Conservation (phyloP, 768 basidiomycete genomes). For the Mycena floridula region DNA sequence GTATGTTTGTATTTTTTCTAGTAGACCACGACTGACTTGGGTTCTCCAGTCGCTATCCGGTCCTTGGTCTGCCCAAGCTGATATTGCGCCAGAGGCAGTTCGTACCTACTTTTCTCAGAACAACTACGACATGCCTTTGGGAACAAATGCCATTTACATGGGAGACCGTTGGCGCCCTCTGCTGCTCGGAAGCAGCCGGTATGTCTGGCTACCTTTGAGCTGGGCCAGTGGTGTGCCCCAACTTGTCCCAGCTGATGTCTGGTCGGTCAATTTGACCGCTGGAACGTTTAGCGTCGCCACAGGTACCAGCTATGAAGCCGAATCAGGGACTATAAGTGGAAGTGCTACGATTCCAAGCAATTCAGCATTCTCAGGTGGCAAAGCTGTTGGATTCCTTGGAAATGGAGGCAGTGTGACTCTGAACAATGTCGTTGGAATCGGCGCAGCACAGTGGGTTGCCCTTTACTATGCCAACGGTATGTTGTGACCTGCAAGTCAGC, state of each 20-base stretch:
- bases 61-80: constrained; percentile 49
- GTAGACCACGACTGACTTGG: neutral
- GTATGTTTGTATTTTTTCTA: constrained; percentile 22
- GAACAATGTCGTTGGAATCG: constrained; percentile 49
- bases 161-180: constrained; percentile 57
- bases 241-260: constrained; percentile 50
- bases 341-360: constrained; percentile 36
- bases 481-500: constrained; percentile 5
- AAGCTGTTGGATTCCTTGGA: constrained; percentile 50
- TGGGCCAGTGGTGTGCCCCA: constrained; percentile 51
- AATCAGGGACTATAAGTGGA: constrained; percentile 42
- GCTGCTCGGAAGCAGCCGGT: constrained; percentile 48
- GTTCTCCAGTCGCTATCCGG: constrained; percentile 41
- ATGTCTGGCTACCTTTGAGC: constrained; percentile 57
- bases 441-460: constrained; percentile 51
- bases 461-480: constrained; percentile 52
- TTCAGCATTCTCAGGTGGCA: constrained; percentile 45
- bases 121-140: constrained; percentile 45
- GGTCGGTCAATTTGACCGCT: constrained; percentile 43
- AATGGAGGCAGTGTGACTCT: constrained; percentile 53
- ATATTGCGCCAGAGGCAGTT: constrained; percentile 45
- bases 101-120: constrained; percentile 62
- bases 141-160: constrained; percentile 50
- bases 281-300: constrained; percentile 43
- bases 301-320: constrained; percentile 54